Conservation (phyloP, 345 rosid genomes). For the Populus simonii region DNA sequence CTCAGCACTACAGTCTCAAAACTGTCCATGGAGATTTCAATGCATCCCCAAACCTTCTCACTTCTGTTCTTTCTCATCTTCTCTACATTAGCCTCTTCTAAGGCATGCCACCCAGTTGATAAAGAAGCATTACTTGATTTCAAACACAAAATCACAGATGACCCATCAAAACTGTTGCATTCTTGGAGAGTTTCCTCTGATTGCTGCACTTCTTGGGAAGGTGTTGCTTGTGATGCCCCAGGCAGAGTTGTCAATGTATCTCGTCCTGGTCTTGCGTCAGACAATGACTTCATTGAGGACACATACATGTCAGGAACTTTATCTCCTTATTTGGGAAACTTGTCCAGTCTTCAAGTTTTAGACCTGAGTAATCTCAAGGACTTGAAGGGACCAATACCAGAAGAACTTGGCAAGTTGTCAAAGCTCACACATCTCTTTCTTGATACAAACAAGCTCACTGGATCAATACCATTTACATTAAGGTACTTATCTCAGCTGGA, state of each 20-base stretch:
- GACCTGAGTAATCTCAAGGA: conserved; percentile 55
- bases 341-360: conserved; percentile 41
- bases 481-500: conserved; percentile 25
- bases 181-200: conserved; percentile 46
- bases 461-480: conserved; percentile 43
- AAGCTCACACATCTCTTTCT: conserved; percentile 39
- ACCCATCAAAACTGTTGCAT: conserved; percentile 45
- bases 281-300: conserved; percentile 30
- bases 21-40: conserved; percentile 20
- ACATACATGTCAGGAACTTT: conserved; percentile 48
- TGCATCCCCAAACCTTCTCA: conserved; percentile 6
- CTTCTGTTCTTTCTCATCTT: conserved; percentile 5
- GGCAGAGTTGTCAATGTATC: conserved; percentile 49
- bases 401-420: conserved; percentile 39
- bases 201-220: conserved; percentile 59
- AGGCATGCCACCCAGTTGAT: conserved; percentile 39
- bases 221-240: conserved; percentile 39
- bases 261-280: conserved; percentile 35
- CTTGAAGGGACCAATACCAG: conserved; percentile 44
- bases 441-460: conserved; percentile 45
- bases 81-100: conserved; percentile 1
- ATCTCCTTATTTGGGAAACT: conserved; percentile 50
- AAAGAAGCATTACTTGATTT: conserved; percentile 49
- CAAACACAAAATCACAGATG: conserved; percentile 44
- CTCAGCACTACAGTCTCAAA: not conserved